Evolutionary conservation across 345 rosid species (phyloP).

Genomic region (Citrus maxima): DNA sequence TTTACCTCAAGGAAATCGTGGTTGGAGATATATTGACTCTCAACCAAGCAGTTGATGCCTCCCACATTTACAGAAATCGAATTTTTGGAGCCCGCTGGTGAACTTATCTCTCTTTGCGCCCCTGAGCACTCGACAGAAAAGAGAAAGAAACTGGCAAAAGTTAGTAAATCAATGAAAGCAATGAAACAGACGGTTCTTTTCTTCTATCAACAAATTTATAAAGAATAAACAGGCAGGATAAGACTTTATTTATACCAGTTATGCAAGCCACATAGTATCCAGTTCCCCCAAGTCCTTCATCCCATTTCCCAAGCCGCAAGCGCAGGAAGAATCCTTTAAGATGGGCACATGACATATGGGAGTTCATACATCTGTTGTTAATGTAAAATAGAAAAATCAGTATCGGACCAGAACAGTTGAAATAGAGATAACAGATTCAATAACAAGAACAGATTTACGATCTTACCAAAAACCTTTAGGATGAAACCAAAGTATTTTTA

Average conservation of each 20-base stretch:
- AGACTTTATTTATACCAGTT: constrained; percentile 38
- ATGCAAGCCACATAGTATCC: constrained; percentile 76
- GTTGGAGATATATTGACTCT: constrained; percentile 79
- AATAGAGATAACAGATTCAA: neutral
- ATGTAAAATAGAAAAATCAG: neutral
- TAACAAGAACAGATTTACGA: no score
- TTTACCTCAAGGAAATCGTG: constrained; percentile 75
- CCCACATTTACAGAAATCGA: constrained; percentile 51
- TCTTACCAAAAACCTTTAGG: no score
- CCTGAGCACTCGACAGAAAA: constrained; percentile 24
- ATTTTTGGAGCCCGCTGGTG: constrained; percentile 21
- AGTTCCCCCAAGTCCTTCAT: constrained; percentile 64
- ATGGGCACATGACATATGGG: constrained; percentile 35
- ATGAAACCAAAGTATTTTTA: no score
- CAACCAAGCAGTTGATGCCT: constrained; percentile 57
- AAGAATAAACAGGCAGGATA: neutral
- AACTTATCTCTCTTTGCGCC: constrained; percentile 20
- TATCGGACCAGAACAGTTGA: neutral
- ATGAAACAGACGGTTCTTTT: neutral
- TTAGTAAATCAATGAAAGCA: neutral
- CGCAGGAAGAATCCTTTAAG: constrained; percentile 83
- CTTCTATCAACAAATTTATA: neutral
- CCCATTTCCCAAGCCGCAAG: constrained; percentile 78
- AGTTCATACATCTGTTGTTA: constrained; percentile 59
- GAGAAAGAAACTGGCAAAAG: neutral